These are phyloP conservation scores for Cercophora sp. DNA, from an alignment of 495 filamentous ascomycete genomes.

Conservation along the genomic window DNA sequence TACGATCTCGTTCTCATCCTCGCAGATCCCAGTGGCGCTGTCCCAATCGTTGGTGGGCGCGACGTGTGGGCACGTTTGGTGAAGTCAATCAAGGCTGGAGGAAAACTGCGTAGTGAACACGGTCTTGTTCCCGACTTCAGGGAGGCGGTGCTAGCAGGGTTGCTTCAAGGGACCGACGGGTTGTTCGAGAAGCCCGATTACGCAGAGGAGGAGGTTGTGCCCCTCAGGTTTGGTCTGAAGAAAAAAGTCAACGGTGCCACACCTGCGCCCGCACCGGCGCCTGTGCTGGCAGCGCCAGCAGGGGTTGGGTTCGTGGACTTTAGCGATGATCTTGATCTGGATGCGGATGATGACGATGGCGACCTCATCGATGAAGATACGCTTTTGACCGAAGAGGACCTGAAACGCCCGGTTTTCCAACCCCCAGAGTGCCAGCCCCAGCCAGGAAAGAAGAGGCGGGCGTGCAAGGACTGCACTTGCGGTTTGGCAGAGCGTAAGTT, in stretches of 20 bases:
- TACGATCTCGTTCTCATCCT: conserved; percentile 88
- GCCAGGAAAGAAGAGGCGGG: conserved; percentile 77
- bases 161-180: conserved; percentile 54
- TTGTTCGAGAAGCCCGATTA: conserved; percentile 72
- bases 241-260: conserved; percentile 31
- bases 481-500: conserved; percentile 64
- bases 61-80: conserved; percentile 66
- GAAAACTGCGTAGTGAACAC: conserved; percentile 59
- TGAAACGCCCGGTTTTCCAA: conserved; percentile 64
- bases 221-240: conserved; percentile 65
- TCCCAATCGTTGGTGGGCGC: conserved; percentile 54
- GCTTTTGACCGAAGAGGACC: conserved; percentile 77
- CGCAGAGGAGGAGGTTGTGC: conserved; percentile 59
- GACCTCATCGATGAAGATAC: conserved; percentile 89
- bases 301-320: conserved; percentile 73
- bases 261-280: conserved; percentile 19
- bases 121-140: conserved; percentile 45
- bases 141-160: conserved; percentile 79
- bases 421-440: conserved; percentile 80
- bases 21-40: conserved; percentile 64
- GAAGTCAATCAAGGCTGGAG: conserved; percentile 65
- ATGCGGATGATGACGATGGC: conserved; percentile 67
- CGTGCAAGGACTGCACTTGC: conserved; percentile 98
- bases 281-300: conserved; percentile 35
- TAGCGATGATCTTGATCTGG: conserved; percentile 60